These are phyloP conservation scores for Simplicillium sp. DNA, from an alignment of 2,329 filamentous ascomycete genomes.

Conservation along the genomic window DNA sequence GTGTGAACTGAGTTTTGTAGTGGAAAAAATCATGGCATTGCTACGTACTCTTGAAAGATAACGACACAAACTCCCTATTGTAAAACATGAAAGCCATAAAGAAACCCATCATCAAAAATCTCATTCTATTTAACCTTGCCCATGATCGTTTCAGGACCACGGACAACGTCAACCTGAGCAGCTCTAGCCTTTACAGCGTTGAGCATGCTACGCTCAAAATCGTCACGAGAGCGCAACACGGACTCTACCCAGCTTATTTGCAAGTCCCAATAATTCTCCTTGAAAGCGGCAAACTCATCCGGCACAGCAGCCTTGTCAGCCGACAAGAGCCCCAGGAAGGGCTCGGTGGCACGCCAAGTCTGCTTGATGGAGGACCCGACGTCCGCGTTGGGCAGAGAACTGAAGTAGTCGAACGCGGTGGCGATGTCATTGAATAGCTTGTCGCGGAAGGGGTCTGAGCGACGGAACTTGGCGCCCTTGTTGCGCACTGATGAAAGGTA, in stretches of 20 bases:
- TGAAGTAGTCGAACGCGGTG: slow-evolving; percentile 85
- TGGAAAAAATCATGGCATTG: background rate
- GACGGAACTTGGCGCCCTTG: slow-evolving; percentile 79
- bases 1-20: background rate
- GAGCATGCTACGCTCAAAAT: slow-evolving; percentile 87
- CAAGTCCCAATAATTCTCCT: slow-evolving; percentile 83
- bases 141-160: slow-evolving; percentile 89
- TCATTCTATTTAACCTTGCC: slow-evolving; percentile 58
- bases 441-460: slow-evolving; percentile 78
- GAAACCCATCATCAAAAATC: background rate
- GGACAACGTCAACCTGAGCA: slow-evolving; percentile 72
- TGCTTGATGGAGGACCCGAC: slow-evolving; percentile 69
- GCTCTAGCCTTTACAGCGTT: slow-evolving; percentile 80
- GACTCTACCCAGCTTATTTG: slow-evolving; percentile 94
- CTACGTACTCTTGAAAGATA: background rate
- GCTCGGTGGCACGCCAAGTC: slow-evolving; percentile 86
- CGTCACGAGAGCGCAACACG: slow-evolving; percentile 75
- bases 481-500: slow-evolving; percentile 84
- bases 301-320: slow-evolving; percentile 65
- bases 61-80: background rate
- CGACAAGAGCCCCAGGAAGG: slow-evolving; percentile 70
- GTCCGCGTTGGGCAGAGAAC: slow-evolving; percentile 58
- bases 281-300: slow-evolving; percentile 74
- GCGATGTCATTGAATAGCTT: slow-evolving; percentile 91
- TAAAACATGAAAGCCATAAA: background rate